Conservation (phyloP, 371 early-diverging fungal species). For the Scutellospora calospora region DNA sequence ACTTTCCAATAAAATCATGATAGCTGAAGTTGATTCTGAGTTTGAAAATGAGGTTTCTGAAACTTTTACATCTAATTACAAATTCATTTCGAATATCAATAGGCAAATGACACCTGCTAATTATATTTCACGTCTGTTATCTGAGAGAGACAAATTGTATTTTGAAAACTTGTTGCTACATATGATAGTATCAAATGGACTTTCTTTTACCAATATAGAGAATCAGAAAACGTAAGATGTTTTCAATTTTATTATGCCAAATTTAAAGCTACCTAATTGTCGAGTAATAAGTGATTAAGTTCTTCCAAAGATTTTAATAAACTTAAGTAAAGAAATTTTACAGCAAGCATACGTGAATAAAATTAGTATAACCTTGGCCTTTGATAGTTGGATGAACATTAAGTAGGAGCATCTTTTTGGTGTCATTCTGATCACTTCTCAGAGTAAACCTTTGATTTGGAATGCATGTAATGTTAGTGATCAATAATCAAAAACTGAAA, state of each 20-base stretch:
- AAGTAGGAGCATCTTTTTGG: background rate
- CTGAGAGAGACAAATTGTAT: background rate
- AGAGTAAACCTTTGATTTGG: background rate
- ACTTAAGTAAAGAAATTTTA: background rate
- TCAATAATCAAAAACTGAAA: too few relatives aligned
- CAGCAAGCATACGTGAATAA: background rate
- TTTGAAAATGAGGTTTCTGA: too few relatives aligned
- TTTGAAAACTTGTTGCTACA: constrained; percentile 23
- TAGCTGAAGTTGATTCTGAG: too few relatives aligned
- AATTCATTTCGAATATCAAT: too few relatives aligned
- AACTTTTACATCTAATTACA: too few relatives aligned
- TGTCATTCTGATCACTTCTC: background rate
- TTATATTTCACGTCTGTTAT: constrained; percentile 2
- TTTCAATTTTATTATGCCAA: constrained; percentile 28
- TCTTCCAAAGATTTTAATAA: background rate
- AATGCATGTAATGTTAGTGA: too few relatives aligned
- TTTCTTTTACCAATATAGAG: constrained; percentile 18
- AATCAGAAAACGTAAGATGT: constrained; percentile 23
- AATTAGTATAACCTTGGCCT: constrained; percentile 15
- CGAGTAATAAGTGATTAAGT: constrained; percentile 13
- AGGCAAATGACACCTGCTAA: too few relatives aligned
- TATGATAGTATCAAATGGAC: constrained; percentile 25
- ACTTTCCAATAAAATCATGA: too few relatives aligned
- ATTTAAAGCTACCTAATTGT: constrained; percentile 10
- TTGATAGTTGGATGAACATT: constrained; percentile 1